phyloP scores from a whole-genome alignment of 495 filamentous ascomycete species.

The Penicillium soppii region DNA sequence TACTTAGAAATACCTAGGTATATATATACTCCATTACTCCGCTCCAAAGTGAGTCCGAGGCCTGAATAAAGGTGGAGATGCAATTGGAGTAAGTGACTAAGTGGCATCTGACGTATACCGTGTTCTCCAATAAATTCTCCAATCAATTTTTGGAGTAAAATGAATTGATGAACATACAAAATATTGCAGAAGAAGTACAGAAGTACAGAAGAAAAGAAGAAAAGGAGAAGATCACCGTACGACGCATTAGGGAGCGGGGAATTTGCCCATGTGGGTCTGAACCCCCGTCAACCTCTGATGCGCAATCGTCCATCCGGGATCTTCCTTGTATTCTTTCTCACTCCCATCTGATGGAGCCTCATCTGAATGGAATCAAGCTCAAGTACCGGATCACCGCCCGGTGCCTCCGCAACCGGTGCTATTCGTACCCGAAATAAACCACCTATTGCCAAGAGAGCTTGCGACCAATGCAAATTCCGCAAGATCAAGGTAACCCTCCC shows the following conservation, averaged over 20 bases:
- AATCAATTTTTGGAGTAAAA: too few relatives aligned
- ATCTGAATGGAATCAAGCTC: conserved; percentile 2
- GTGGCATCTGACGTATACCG: too few relatives aligned
- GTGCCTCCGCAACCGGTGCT: conserved; percentile 19
- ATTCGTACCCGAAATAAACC: conserved; percentile 32
- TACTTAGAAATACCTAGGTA: too few relatives aligned
- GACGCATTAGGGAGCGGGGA: not conserved
- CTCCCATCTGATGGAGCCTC: not conserved
- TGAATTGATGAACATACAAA: not conserved
- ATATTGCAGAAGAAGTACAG: too few relatives aligned
- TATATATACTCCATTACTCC: too few relatives aligned
- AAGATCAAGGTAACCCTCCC: conserved; percentile 39
- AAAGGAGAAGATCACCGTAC: not conserved
- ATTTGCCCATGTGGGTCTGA: conserved; percentile 5
- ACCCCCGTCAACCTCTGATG: not conserved
- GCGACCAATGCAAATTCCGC: conserved; percentile 45
- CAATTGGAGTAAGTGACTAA: too few relatives aligned
- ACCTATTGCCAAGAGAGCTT: conserved; percentile 36
- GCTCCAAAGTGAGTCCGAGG: too few relatives aligned
- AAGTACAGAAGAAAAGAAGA: too few relatives aligned
- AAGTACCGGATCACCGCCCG: conserved; percentile 1
- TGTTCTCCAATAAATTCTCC: too few relatives aligned
- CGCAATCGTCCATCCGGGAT: not conserved
- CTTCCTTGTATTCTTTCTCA: too few relatives aligned
- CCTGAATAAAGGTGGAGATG: too few relatives aligned